These are phyloP conservation scores for Monosporascus cannonballus DNA, from an alignment of 2,329 filamentous ascomycete species.

Conservation along the genomic window DNA sequence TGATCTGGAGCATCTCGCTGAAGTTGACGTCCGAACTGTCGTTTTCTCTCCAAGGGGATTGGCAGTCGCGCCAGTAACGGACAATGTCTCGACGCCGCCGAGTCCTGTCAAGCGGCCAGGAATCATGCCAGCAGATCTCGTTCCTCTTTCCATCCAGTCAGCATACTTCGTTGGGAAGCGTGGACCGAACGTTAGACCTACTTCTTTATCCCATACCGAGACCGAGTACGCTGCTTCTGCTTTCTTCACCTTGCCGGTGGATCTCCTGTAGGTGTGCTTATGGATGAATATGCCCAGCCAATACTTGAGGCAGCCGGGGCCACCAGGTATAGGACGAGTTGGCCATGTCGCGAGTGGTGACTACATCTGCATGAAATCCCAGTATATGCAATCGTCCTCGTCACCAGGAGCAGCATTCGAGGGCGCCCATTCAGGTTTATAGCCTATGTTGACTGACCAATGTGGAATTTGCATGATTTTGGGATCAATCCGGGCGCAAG, in stretches of 20 bases:
- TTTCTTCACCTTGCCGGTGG: background rate
- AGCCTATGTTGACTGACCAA: background rate
- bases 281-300: background rate
- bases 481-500: background rate
- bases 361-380: background rate
- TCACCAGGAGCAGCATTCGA: background rate
- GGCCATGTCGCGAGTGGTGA: background rate
- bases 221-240: background rate
- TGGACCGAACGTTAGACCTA: background rate
- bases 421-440: background rate
- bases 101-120: background rate
- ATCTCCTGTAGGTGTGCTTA: background rate
- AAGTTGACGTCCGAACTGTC: background rate
- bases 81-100: background rate
- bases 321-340: background rate
- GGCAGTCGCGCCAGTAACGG: background rate
- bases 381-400: background rate
- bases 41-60: background rate
- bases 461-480: background rate
- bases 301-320: background rate
- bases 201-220: background rate
- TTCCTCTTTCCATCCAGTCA: background rate
- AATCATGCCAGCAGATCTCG: background rate
- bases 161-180: too few relatives aligned
- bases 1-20: background rate